Percentiles rank a stretch among this genome's conserved stretches.
These are phyloP conservation scores for Trichophyton schoenleinii DNA, from an alignment of 2,329 filamentous ascomycete species.

Conservation along the genomic window DNA sequence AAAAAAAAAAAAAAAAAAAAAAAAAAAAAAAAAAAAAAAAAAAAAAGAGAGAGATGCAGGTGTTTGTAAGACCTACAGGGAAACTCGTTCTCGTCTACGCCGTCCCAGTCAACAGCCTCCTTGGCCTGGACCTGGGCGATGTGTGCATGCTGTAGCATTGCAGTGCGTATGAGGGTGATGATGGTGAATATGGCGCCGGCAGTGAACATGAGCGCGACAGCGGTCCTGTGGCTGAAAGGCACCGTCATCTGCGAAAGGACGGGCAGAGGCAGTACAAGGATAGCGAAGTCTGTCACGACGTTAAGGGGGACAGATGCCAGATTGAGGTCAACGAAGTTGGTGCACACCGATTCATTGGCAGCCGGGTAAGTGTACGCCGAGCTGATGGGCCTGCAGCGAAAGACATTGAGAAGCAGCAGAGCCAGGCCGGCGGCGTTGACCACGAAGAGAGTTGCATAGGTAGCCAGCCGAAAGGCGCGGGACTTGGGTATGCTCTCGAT, in stretches of 20 bases:
- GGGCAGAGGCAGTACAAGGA: slow-evolving; percentile 76
- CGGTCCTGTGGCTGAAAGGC: slow-evolving; percentile 73
- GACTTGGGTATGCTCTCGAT: slow-evolving; percentile 69
- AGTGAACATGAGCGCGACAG: slow-evolving; percentile 73
- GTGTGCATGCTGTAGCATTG: slow-evolving; percentile 68
- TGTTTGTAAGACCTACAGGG: slow-evolving; percentile 33
- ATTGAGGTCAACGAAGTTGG: slow-evolving; percentile 51
- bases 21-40: too few relatives aligned
- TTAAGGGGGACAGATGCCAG: slow-evolving; percentile 75
- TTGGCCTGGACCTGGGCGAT: slow-evolving; percentile 35
- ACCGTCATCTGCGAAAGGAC: slow-evolving; percentile 77
- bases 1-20: too few relatives aligned
- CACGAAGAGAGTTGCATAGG: slow-evolving; percentile 62
- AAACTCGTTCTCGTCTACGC: slow-evolving; percentile 34
- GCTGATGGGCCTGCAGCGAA: slow-evolving; percentile 66
- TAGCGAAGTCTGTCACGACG: slow-evolving; percentile 78
- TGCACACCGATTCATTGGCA: slow-evolving; percentile 40
- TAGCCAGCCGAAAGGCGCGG: slow-evolving; percentile 63
- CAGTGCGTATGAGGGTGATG: slow-evolving; percentile 79
- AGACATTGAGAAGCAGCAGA: slow-evolving; percentile 73
- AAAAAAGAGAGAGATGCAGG: slow-evolving; percentile 16
- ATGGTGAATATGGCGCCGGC: slow-evolving; percentile 78
- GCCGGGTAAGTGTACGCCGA: slow-evolving; percentile 51
- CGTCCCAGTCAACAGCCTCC: slow-evolving; percentile 16
- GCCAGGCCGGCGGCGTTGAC: slow-evolving; percentile 69